phyloP scores from a whole-genome alignment of 2,329 filamentous ascomycete species.

The Fusarium palustre region DNA sequence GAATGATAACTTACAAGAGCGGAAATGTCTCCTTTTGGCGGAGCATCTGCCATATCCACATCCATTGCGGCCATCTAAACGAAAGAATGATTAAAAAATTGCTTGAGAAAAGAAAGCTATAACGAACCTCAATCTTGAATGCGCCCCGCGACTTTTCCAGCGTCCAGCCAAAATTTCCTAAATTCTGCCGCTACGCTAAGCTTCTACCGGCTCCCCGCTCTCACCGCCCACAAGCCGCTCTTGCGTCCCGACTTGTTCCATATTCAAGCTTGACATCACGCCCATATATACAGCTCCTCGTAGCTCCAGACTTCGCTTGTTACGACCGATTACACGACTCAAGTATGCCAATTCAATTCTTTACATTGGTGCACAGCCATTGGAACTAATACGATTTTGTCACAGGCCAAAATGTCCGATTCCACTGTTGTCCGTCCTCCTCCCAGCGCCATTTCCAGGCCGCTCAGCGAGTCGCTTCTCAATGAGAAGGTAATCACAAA shows the following conservation, averaged over 20 bases:
- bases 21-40: conserved; percentile 1
- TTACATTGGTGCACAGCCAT: background rate
- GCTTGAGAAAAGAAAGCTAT: conserved; percentile 32
- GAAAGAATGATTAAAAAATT: conserved; percentile 21
- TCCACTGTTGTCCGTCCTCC: conserved; percentile 61
- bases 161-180: conserved; percentile 55
- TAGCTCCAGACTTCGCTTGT: conserved; percentile 46
- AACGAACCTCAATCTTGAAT: conserved; percentile 32
- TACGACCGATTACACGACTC: conserved; percentile 39
- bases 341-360: conserved; percentile 44
- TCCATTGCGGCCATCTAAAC: conserved; percentile 33
- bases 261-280: conserved; percentile 53
- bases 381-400: conserved; percentile 39
- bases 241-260: conserved; percentile 54
- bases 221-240: conserved; percentile 60
- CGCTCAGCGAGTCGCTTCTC: conserved; percentile 96
- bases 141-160: conserved; percentile 45
- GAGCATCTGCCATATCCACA: conserved; percentile 36
- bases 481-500: conserved; percentile 89
- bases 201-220: conserved; percentile 36
- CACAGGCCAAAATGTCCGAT: conserved; percentile 63
- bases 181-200: conserved; percentile 58
- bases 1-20: conserved; percentile 31
- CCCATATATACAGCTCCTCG: conserved; percentile 46
- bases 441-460: conserved; percentile 77